These are phyloP conservation scores for Fusarium sp. DNA, from an alignment of 2,329 filamentous ascomycete genomes.

Conservation along the genomic window DNA sequence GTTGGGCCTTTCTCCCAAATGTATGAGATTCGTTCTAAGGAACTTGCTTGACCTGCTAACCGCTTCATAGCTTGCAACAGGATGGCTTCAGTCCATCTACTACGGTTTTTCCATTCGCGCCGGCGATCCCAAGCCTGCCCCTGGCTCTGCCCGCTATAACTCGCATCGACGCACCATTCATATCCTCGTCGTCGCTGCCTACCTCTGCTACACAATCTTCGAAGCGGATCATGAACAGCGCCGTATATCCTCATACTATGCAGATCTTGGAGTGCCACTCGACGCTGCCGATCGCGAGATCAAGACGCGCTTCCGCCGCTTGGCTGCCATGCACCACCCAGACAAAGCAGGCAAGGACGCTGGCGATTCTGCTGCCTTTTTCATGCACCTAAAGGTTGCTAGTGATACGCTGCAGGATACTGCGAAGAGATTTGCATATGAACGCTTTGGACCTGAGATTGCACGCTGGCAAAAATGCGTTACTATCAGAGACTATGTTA, in stretches of 20 bases:
- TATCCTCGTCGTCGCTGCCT: conserved; percentile 82
- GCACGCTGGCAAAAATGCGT: conserved; percentile 73
- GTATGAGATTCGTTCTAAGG: conserved; percentile 50
- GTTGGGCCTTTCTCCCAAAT: conserved; percentile 68
- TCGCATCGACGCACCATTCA: conserved; percentile 85
- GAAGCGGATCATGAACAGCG: conserved; percentile 88
- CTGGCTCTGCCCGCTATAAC: conserved; percentile 75
- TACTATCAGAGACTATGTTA: conserved; percentile 79
- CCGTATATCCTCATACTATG: conserved; percentile 80
- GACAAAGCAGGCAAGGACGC: conserved; percentile 74
- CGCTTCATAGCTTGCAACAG: conserved; percentile 74
- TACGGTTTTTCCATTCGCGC: conserved; percentile 91
- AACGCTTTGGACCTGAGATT: conserved; percentile 84
- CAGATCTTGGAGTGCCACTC: conserved; percentile 76
- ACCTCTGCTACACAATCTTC: conserved; percentile 92
- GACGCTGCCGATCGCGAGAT: conserved; percentile 79
- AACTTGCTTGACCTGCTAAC: conserved; percentile 31
- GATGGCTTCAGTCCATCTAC: conserved; percentile 82
- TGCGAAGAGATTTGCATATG: conserved; percentile 85
- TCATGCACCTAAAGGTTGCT: conserved; percentile 85
- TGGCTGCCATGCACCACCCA: conserved; percentile 80
- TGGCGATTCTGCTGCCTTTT: conserved; percentile 61
- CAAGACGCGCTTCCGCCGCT: conserved; percentile 84
- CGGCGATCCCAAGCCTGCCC: conserved; percentile 81
- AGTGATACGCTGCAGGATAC: conserved; percentile 85